Evolutionary conservation across 1,139 yeast species (phyloP), one percentile per base, ranked within the genome.

Genomic region (Geotrichum histeridarum): DNA sequence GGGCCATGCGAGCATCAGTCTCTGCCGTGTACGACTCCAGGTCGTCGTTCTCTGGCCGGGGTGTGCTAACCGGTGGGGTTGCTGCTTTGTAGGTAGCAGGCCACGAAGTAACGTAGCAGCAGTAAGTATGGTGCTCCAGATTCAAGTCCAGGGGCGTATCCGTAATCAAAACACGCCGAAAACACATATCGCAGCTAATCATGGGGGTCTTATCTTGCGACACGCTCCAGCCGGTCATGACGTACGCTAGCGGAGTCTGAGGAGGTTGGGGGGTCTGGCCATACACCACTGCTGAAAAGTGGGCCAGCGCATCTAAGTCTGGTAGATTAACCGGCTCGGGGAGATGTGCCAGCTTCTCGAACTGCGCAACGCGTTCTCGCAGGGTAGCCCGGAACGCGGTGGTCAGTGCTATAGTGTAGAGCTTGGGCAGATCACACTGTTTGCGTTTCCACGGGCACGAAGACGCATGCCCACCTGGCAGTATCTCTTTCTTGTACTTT

Each of bases 371-470:
- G 9, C n/a, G 39, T 4, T 17, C 39, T 4, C 17, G 8, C 17
- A 8, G 9, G 17, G 15, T 8, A 8, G 14, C 15, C 39, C 17
- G 39, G 17, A 37, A 17, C 39, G 17, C 9, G n/a, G 39, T 4
- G 15, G 39, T 14, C 39, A 8, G 15, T 6, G n/a, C 39, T 8
- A 14, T n/a, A 3, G 39, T n/a, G 7, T n/a, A 8, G 17, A 37
- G 15, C 39, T 35, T 3, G 15, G 14, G 14, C 15, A n/a, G 9
- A 15, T 37, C 33, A n/a, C 42, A 46, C 12, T 42, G 36, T 17
- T 46, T 46, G 8, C 14, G 31, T 5, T 31, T 17, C 50, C 50
- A 46, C 6, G 50, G 50, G 27, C 50, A 46, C 33, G 30, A 2
- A 5, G 33, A 35, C 14, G 12, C 36, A 15, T 46, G 50, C 11